phyloP scores from a whole-genome alignment of 768 basidiomycete species.

The Leccinum rimulosum region DNA sequence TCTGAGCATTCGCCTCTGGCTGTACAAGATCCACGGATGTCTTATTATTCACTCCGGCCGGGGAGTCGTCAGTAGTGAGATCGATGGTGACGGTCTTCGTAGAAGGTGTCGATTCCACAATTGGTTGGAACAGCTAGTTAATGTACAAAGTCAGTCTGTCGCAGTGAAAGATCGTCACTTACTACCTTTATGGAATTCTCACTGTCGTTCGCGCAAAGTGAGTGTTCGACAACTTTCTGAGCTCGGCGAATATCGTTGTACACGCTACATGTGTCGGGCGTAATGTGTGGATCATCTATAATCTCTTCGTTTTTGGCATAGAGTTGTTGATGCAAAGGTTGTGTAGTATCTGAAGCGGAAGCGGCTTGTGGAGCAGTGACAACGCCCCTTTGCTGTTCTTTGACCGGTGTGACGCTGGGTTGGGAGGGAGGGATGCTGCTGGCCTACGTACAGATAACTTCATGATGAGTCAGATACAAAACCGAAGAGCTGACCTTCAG shows the following conservation, averaged over 20 bases:
- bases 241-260: not conserved
- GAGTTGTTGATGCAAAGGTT: not conserved
- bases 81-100: slow-evolving; percentile 40
- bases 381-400: slow-evolving; percentile 33
- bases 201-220: slow-evolving; percentile 3
- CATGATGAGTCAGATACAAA: not conserved
- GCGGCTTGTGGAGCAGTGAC: slow-evolving; percentile 12
- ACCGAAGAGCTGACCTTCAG: slow-evolving; percentile 15
- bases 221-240: slow-evolving; percentile 1
- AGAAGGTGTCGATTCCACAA: slow-evolving; percentile 15
- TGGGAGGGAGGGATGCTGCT: not conserved
- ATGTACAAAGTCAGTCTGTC: slow-evolving; percentile 1
- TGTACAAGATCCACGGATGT: not conserved
- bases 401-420: slow-evolving; percentile 18
- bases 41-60: slow-evolving; percentile 11
- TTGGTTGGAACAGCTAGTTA: slow-evolving; percentile 10
- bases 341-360: slow-evolving; percentile 1
- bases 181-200: slow-evolving; percentile 11
- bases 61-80: slow-evolving; percentile 38
- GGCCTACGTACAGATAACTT: slow-evolving; percentile 8
- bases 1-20: not conserved
- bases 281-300: not conserved
- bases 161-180: not conserved
- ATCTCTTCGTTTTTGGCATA: slow-evolving; percentile 1
- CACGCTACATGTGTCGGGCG: not conserved